Evolutionary conservation across 2,329 filamentous ascomycete species (phyloP).

Genomic region (Aspergillus melleus): DNA sequence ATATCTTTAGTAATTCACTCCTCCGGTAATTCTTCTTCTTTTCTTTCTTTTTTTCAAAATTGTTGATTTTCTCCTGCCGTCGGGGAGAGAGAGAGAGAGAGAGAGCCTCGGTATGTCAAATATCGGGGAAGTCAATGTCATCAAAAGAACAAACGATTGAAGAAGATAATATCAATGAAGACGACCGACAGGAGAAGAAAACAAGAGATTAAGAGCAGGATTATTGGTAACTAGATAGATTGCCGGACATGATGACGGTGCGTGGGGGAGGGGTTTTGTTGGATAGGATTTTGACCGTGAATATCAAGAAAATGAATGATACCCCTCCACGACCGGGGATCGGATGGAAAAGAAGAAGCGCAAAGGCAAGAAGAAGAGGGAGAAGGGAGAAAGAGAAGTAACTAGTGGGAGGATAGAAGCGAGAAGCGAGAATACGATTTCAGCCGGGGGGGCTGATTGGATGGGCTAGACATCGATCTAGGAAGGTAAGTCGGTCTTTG

Average conservation of each 20-base stretch:
- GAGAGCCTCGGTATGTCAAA: neutral
- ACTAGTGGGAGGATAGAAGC: too few species aligned
- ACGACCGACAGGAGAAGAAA: neutral
- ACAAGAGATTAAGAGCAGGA: neutral
- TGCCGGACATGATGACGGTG: slow-evolving; percentile 5
- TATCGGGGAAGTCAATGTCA: neutral
- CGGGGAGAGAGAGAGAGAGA: too few species aligned
- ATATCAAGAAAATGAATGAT: neutral
- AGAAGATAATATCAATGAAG: neutral
- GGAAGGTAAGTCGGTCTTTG: neutral
- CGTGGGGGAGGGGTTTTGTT: neutral
- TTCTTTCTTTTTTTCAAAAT: neutral
- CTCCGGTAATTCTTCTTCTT: neutral
- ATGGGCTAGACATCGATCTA: neutral
- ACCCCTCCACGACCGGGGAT: neutral
- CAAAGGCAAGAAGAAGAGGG: neutral
- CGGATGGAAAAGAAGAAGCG: neutral
- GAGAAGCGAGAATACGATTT: slow-evolving; percentile 1
- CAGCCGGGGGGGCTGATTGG: neutral
- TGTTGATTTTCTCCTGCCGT: neutral
- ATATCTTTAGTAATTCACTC: neutral
- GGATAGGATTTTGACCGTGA: neutral
- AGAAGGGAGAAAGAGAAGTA: neutral
- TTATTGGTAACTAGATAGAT: neutral
- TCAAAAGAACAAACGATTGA: neutral